Evolutionary conservation across 306 rosid genomes (phyloP).

Genomic region (Geum urbanum): DNA sequence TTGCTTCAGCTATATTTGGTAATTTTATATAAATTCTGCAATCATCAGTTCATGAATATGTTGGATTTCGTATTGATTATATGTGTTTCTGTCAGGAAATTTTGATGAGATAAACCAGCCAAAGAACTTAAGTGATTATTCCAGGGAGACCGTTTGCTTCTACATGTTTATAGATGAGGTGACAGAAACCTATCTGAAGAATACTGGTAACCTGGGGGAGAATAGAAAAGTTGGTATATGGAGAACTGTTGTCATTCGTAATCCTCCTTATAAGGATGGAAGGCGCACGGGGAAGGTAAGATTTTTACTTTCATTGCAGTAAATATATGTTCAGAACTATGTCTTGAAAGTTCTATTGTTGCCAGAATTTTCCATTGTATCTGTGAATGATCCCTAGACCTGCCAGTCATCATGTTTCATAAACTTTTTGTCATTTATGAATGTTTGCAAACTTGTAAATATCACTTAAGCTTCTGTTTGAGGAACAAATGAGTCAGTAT

Average conservation of each 20-base stretch:
- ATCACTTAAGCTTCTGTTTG: conserved; percentile 12
- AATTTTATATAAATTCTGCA: conserved; percentile 15
- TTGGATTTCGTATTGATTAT: conserved; percentile 26
- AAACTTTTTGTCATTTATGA: background rate
- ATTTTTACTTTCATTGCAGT: conserved; percentile 3
- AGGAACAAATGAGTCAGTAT: background rate
- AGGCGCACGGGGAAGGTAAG: conserved; percentile 88
- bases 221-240: conserved; percentile 73
- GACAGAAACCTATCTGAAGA: conserved; percentile 58
- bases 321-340: background rate
- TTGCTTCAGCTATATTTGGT: conserved; percentile 96
- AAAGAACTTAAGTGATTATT: conserved; percentile 50
- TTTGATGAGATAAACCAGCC: conserved; percentile 90
- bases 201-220: conserved; percentile 47
- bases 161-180: conserved; percentile 76
- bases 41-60: conserved; percentile 14
- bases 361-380: background rate
- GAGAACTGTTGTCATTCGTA: conserved; percentile 66
- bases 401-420: background rate
- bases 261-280: conserved; percentile 72
- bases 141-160: conserved; percentile 79
- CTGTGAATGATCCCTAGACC: background rate
- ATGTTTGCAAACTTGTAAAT: background rate
- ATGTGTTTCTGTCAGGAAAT: conserved; percentile 50
- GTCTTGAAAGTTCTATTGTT: conserved; percentile 5